A percentile compares a stretch with the other conserved stretches of the same genome.
Evolutionary conservation across 2,329 filamentous ascomycete genomes (phyloP).

Genomic region (Aspergillus unguis): DNA sequence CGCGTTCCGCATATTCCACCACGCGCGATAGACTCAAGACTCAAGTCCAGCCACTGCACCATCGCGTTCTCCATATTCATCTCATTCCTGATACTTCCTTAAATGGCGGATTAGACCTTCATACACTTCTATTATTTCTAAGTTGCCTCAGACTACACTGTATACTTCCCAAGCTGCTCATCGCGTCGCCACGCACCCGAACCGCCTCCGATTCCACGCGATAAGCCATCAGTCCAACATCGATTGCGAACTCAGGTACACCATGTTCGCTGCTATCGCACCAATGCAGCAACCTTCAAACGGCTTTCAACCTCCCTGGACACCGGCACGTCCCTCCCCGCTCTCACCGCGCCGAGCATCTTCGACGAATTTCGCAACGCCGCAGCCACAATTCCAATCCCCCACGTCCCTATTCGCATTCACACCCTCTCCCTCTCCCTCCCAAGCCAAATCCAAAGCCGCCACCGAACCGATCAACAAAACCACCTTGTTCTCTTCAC

Average conservation of each 20-base stretch:
- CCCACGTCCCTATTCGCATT: slow-evolving; percentile 5
- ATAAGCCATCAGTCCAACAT: too few relatives aligned
- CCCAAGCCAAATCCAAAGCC: neutral
- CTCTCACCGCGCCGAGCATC: slow-evolving; percentile 18
- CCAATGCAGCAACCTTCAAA: slow-evolving; percentile 15
- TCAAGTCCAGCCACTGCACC: slow-evolving; percentile 1
- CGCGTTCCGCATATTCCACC: slow-evolving; percentile 1
- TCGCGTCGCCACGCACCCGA: too few relatives aligned
- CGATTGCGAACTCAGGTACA: neutral
- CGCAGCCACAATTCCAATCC: neutral
- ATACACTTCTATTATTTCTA: too few relatives aligned
- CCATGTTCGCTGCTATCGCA: slow-evolving; percentile 31
- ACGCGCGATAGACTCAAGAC: neutral
- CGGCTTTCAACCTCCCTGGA: slow-evolving; percentile 21
- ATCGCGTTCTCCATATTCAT: neutral
- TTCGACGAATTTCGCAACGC: neutral
- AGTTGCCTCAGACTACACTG: too few relatives aligned
- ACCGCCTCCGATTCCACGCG: too few relatives aligned
- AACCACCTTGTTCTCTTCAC: neutral
- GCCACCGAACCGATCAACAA: too few relatives aligned
- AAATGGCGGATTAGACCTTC: neutral
- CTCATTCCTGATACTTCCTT: neutral
- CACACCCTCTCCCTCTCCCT: neutral
- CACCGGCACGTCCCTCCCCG: slow-evolving; percentile 24
- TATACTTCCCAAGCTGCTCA: too few relatives aligned